Conservation (phyloP, 345 rosid species). For the Pseudoturritis turrita region DNA sequence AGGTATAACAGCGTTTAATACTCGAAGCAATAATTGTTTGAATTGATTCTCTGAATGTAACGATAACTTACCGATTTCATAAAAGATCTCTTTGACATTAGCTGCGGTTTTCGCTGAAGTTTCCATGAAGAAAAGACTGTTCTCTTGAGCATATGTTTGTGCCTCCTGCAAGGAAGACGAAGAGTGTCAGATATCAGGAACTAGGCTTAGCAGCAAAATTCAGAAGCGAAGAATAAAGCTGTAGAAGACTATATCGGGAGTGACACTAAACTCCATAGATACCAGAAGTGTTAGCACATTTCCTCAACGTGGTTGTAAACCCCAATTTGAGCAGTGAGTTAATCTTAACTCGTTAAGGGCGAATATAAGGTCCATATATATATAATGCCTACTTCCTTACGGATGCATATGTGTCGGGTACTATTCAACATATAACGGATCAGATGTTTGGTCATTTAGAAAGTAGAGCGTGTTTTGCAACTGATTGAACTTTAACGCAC, state of each 20-base stretch:
- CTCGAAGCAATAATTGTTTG: neutral
- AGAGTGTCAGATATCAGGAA: neutral
- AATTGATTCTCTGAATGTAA: neutral
- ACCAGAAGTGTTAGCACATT: neutral
- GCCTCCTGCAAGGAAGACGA: constrained; percentile 61
- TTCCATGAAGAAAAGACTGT: constrained; percentile 92
- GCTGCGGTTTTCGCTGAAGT: constrained; percentile 93
- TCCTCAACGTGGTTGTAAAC: neutral
- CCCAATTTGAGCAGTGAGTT: neutral
- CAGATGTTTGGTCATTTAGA: neutral
- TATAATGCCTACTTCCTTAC: neutral
- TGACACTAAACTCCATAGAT: neutral
- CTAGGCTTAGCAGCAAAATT: neutral
- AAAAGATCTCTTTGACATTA: constrained; percentile 85
- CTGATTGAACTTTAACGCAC: neutral
- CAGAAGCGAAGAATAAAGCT: neutral
- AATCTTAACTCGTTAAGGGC: neutral
- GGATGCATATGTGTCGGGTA: neutral
- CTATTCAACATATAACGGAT: neutral
- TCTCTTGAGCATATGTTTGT: constrained; percentile 75
- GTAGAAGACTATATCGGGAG: neutral
- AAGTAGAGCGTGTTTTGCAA: neutral
- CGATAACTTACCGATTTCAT: constrained; percentile 65
- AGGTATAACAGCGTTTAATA: neutral
- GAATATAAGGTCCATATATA: neutral